phyloP scores from a whole-genome alignment of 192 early-diverging fungal genomes.

The Coemansia aciculifera region DNA sequence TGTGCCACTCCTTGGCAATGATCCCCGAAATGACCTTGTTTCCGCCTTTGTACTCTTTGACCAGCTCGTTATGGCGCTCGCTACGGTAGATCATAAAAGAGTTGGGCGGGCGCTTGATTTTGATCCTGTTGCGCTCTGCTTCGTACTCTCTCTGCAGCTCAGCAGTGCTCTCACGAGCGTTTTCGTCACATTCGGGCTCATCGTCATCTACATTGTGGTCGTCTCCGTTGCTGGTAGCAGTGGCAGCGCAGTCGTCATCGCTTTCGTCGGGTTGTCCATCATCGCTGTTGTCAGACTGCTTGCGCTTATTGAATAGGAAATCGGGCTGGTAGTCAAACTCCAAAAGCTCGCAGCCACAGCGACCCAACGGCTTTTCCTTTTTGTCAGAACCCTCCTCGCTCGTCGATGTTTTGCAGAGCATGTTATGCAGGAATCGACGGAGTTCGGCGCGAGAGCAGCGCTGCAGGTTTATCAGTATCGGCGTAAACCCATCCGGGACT shows the following conservation, averaged over 20 bases:
- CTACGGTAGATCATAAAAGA: constrained; percentile 55
- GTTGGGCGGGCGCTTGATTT: constrained; percentile 54
- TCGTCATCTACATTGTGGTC: constrained; percentile 8
- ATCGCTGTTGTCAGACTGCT: constrained; percentile 10
- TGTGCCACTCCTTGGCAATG: constrained; percentile 49
- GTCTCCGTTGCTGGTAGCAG: not conserved
- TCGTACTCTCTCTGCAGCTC: constrained; percentile 14
- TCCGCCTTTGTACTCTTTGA: constrained; percentile 44
- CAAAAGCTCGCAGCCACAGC: constrained; percentile 44
- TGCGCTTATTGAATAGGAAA: constrained; percentile 46
- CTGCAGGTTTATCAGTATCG: constrained; percentile 45
- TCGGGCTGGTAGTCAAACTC: constrained; percentile 55
- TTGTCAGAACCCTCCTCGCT: not conserved
- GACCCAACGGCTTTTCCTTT: constrained; percentile 27
- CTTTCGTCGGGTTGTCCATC: constrained; percentile 11
- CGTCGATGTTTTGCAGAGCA: constrained; percentile 24
- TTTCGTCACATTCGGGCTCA: constrained; percentile 4
- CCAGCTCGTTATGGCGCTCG: constrained; percentile 46
- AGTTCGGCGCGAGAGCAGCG: constrained; percentile 43
- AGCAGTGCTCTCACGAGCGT: not conserved
- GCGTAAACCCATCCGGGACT: constrained; percentile 42
- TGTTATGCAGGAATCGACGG: constrained; percentile 39
- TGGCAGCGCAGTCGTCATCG: constrained; percentile 5
- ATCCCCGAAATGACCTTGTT: constrained; percentile 54
- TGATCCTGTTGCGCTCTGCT: constrained; percentile 40